phyloP scores from a whole-genome alignment of 106 monocot genomes.

The Platanthera zijinensis region DNA sequence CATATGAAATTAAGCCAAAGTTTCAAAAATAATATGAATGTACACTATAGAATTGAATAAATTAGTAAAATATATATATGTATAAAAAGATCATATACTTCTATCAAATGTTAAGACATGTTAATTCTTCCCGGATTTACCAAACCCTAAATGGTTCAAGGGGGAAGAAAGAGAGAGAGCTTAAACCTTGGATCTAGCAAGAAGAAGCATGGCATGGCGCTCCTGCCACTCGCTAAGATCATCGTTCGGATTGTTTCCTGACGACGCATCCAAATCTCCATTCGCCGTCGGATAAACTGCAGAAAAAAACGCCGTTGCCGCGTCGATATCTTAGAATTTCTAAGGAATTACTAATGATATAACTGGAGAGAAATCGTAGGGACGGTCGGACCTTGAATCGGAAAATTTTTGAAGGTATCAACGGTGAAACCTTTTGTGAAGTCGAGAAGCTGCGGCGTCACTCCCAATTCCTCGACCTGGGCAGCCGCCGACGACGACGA shows the following conservation, averaged over 20 bases:
- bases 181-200: slow-evolving; percentile 52
- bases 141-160: neutral
- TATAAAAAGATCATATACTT: no score
- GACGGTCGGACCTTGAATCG: slow-evolving; percentile 24
- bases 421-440: slow-evolving; percentile 57
- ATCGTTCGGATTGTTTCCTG: slow-evolving; percentile 19
- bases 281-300: slow-evolving; percentile 10
- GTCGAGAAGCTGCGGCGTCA: slow-evolving; percentile 52
- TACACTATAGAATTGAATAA: no score
- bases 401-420: slow-evolving; percentile 65
- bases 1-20: no score
- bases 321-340: neutral
- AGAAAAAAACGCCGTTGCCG: neutral
- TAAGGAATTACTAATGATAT: no score
- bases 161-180: neutral
- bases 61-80: no score
- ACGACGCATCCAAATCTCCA: neutral
- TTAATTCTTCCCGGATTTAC: neutral
- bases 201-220: slow-evolving; percentile 60
- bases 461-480: slow-evolving; percentile 47
- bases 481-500: slow-evolving; percentile 7
- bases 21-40: no score
- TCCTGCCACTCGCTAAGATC: slow-evolving; percentile 92
- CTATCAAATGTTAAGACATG: no score
- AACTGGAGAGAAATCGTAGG: neutral